Base-by-base conservation (phyloP, 768 basidiomycete species). In the Mycena filopes region DNA sequence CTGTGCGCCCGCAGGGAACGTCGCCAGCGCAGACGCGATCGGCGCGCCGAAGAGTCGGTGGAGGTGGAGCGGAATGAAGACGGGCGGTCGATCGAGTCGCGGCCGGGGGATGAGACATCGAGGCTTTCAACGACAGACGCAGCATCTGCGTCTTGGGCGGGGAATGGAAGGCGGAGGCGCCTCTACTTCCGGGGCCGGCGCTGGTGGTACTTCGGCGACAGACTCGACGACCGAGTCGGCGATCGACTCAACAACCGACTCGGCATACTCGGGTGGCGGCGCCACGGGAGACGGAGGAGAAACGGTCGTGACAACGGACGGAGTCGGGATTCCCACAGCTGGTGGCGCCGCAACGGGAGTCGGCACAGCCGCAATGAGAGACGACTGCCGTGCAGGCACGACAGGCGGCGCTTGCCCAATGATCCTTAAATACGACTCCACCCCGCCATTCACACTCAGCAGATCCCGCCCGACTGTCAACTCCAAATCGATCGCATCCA, bases 401-500 rank as follows among this genome's bases (percentile, higher is more conserved):
- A 48, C 38, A 12, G 55, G 33, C 28, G 60, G 42, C 25, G 71
- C 67, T 43, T 73, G 80, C 60, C 84, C 85, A 42, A 86, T 79
- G 80, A 87, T 82, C 75, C 83, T 86, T 46, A 93, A 75, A 73
- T 90, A 91, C 46, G 86, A 83, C 70, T 92, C 89, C 33, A 90
- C 85, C 0, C 87, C 91, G 18, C 87, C 87, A 50, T 84, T 83
- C 12, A 87, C 83, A 21, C 82, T 81, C 36, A 92, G 77, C 43
- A 91, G 70, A 74, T 94, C 90, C 13, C 85, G 83, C 15, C 84
- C 81, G n/a, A 82, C 84, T 56, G 79, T 85, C 47, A 86, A 71
- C 73, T 91, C 91, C 45, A 93, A 75, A 71, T 93, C 90, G 72
- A 93, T 91, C 9, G 89, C 88, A 2, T 90, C 89, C 2, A 88